Evolutionary conservation across 257 asterid genomes (phyloP).

Genomic region (Linaria vulgaris): DNA sequence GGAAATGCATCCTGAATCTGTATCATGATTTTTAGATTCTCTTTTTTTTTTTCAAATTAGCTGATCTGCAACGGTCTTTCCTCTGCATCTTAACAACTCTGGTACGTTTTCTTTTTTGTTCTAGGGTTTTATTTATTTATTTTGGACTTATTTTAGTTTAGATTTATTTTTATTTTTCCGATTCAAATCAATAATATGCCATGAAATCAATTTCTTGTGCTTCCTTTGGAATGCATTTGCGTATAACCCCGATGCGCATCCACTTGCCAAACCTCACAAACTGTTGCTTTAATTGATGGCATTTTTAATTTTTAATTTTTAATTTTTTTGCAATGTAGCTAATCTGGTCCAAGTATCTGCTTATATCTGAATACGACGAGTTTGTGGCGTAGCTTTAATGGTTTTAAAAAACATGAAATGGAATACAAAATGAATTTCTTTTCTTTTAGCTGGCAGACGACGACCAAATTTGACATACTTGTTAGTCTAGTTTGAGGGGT

Average conservation of each 20-base stretch:
- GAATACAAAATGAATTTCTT: too few species aligned
- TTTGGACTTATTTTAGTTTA: neutral
- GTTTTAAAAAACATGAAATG: too few species aligned
- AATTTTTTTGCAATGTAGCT: slow-evolving; percentile 12
- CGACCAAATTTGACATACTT: too few species aligned
- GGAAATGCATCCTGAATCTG: slow-evolving; percentile 23
- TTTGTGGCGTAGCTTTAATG: neutral
- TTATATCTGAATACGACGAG: slow-evolving; percentile 10
- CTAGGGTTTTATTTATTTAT: slow-evolving; percentile 28
- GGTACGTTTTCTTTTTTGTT: slow-evolving; percentile 34
- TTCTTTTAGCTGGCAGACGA: too few species aligned
- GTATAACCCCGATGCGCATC: neutral
- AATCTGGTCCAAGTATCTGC: slow-evolving; percentile 24
- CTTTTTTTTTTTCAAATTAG: slow-evolving; percentile 26
- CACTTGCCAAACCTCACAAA: neutral
- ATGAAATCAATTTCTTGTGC: neutral
- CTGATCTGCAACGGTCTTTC: slow-evolving; percentile 21
- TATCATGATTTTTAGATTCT: slow-evolving; percentile 10
- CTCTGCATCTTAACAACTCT: slow-evolving; percentile 26
- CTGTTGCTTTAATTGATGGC: slow-evolving; percentile 17
- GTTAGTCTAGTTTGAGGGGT: too few species aligned
- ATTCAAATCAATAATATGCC: neutral
- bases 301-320: neutral
- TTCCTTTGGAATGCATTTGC: neutral
- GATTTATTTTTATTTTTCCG: neutral